Evolutionary conservation across 768 basidiomycete species (phyloP).

Genomic region (Tulasnella calospora): DNA sequence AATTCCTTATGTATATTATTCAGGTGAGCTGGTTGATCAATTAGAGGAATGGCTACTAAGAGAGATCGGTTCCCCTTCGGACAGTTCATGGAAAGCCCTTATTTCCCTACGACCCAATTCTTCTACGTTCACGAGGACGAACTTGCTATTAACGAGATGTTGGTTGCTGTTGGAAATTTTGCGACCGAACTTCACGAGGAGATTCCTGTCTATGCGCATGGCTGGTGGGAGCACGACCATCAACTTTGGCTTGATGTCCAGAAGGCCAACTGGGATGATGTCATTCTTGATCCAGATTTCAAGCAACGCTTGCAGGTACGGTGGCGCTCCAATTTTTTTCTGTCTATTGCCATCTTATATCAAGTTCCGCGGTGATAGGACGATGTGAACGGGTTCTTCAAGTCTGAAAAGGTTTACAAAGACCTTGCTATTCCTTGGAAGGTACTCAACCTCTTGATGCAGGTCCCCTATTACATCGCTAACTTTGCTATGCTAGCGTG

Average conservation of each 20-base stretch:
- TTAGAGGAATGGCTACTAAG: neutral
- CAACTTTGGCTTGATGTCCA: conserved; percentile 58
- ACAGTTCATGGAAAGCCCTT: conserved; percentile 16
- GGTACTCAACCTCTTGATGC: conserved; percentile 40
- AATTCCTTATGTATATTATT: conserved; percentile 53
- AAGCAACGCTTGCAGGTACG: conserved; percentile 53
- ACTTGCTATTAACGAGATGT: conserved; percentile 43
- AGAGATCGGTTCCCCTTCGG: neutral
- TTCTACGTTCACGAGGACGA: conserved; percentile 41
- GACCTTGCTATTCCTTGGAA: conserved; percentile 79
- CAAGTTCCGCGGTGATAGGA: conserved; percentile 36
- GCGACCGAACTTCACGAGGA: conserved; percentile 56
- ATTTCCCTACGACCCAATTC: conserved; percentile 13
- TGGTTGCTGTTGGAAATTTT: conserved; percentile 53
- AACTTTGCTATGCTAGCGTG: conserved; percentile 48
- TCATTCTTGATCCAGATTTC: conserved; percentile 64
- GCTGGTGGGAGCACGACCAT: conserved; percentile 61
- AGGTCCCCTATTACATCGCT: neutral
- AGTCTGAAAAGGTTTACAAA: conserved; percentile 67
- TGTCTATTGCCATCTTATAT: neutral
- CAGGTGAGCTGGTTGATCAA: conserved; percentile 40
- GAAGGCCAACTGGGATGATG: conserved; percentile 66
- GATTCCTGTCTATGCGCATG: conserved; percentile 72
- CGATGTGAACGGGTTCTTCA: conserved; percentile 75
- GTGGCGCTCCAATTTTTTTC: neutral